Conservation (phyloP, 1,284 basidiomycete species). For the Apiotrichum montevideense region DNA sequence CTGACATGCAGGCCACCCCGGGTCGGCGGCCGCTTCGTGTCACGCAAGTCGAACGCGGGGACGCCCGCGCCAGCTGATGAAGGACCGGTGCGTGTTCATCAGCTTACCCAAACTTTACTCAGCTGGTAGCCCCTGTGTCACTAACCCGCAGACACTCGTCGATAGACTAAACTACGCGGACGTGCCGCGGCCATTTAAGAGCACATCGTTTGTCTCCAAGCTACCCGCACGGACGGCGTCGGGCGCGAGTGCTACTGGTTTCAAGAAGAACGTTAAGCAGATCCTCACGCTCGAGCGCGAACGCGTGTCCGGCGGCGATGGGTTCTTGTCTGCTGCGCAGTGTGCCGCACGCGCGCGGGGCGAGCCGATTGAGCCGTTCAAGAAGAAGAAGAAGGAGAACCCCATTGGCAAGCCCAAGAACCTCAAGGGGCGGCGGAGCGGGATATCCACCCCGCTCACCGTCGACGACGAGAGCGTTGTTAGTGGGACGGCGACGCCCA, state of each 20-base stretch:
- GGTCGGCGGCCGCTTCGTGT: conserved; percentile 8
- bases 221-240: conserved; percentile 35
- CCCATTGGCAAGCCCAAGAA: conserved; percentile 12
- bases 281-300: conserved; percentile 44
- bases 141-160: conserved; percentile 11
- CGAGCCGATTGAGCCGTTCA: conserved; percentile 32
- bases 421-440: conserved; percentile 13
- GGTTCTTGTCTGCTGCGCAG: conserved; percentile 35
- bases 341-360: conserved; percentile 32
- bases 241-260: conserved; percentile 22
- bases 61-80: conserved; percentile 31
- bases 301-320: conserved; percentile 37
- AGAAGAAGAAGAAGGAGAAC: conserved; percentile 38
- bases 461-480: conserved; percentile 15
- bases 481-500: conserved; percentile 15
- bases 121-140: neutral
- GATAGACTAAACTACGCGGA: conserved; percentile 41
- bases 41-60: conserved; percentile 35
- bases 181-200: conserved; percentile 41
- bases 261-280: conserved; percentile 44
- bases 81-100: conserved; percentile 12
- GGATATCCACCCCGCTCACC: conserved; percentile 24
- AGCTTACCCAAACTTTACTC: conserved; percentile 31
- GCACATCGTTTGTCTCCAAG: conserved; percentile 28
- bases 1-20: conserved; percentile 14